A percentile compares a stretch with the other conserved stretches of the same genome.
Evolutionary conservation across 1,284 basidiomycete species (phyloP).

Genomic region (Ceratobasidium sp.): DNA sequence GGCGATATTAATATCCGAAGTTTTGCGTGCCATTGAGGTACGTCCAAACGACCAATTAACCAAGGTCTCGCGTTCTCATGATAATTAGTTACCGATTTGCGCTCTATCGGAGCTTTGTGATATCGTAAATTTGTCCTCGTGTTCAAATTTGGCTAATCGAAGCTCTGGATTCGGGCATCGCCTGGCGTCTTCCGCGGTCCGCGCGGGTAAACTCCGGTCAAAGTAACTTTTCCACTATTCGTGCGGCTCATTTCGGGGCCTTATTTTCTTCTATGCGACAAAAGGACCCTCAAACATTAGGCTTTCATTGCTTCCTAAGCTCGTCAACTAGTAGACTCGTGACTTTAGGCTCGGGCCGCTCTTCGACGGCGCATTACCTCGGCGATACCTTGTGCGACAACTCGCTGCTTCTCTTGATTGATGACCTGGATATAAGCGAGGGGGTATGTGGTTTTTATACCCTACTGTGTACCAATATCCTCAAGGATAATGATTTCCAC

Average conservation of each 20-base stretch:
- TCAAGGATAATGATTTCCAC: constrained; percentile 17
- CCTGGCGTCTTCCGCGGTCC: too few species aligned
- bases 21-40: too few species aligned
- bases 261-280: neutral
- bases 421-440: neutral
- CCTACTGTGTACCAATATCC: neutral
- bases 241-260: neutral
- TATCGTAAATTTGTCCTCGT: too few species aligned
- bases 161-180: too few species aligned
- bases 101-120: too few species aligned
- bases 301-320: neutral
- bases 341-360: constrained; percentile 13
- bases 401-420: neutral
- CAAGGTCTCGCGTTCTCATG: too few species aligned
- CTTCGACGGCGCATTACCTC: neutral
- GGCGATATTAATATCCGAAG: too few species aligned
- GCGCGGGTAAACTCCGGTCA: constrained; percentile 5
- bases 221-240: neutral
- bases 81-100: too few species aligned
- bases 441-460: too few species aligned
- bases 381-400: constrained; percentile 16
- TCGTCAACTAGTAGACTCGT: neutral
- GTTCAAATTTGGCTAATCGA: too few species aligned
- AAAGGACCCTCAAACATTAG: neutral
- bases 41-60: too few species aligned